A percentile compares a stretch with the other conserved stretches of the same genome.
Conservation (phyloP, 495 filamentous ascomycete genomes). For the Barbatosphaeria neglecta region DNA sequence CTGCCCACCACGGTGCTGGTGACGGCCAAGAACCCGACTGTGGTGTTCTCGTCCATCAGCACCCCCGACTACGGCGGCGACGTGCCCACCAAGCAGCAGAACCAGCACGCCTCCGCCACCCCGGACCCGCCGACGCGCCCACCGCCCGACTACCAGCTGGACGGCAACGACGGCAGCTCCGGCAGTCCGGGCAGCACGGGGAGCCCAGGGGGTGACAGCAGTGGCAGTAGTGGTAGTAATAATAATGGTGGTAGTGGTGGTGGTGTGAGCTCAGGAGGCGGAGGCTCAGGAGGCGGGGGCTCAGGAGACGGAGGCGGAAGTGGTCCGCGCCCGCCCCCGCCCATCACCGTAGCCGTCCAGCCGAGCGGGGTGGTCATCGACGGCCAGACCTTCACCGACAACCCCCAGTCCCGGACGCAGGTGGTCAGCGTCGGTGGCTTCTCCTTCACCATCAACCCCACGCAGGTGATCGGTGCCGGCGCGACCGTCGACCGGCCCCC, state of each 20-base stretch:
- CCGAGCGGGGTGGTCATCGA: constrained; percentile 30
- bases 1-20: constrained; percentile 22
- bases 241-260: background rate
- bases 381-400: constrained; percentile 27
- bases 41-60: constrained; percentile 25
- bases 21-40: constrained; percentile 38
- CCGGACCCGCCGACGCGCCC: constrained; percentile 2
- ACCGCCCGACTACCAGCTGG: constrained; percentile 15
- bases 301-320: background rate
- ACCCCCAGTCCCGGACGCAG: constrained; percentile 18
- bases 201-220: background rate
- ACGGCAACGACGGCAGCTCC: background rate
- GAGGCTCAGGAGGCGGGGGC: background rate
- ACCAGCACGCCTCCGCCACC: constrained; percentile 12
- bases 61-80: constrained; percentile 35
- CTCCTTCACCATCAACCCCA: constrained; percentile 32
- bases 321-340: background rate
- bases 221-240: background rate
- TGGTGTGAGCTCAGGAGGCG: background rate
- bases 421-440: constrained; percentile 26
- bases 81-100: constrained; percentile 8
- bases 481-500: constrained; percentile 28
- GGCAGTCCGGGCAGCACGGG: background rate
- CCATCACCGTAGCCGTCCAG: constrained; percentile 16
- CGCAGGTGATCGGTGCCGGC: constrained; percentile 25